Evolutionary conservation across 768 basidiomycete genomes (phyloP).

Genomic region (Panaeolus cyanescens): DNA sequence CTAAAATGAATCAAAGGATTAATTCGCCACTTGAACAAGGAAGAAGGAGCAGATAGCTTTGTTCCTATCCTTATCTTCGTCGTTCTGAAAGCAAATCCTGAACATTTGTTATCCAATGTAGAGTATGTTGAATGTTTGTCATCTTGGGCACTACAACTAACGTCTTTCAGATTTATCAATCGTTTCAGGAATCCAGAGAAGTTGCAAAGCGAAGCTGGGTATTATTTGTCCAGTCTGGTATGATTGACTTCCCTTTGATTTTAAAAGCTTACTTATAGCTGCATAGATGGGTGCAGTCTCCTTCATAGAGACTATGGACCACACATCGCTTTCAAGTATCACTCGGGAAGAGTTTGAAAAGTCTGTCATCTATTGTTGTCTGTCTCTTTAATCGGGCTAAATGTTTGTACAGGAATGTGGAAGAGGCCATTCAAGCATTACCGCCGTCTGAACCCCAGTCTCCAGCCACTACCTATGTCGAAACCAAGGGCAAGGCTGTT

Average conservation of each 20-base stretch:
- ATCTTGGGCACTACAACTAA: background rate
- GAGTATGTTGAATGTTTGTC: slow-evolving; percentile 57
- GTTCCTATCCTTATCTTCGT: slow-evolving; percentile 94
- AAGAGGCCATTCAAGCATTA: slow-evolving; percentile 51
- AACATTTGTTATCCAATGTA: slow-evolving; percentile 91
- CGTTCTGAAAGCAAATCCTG: slow-evolving; percentile 92
- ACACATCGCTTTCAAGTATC: slow-evolving; percentile 91
- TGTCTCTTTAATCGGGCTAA: background rate
- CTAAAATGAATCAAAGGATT: slow-evolving; percentile 53
- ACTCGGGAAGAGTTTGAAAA: slow-evolving; percentile 91
- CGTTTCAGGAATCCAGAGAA: slow-evolving; percentile 90
- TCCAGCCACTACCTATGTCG: slow-evolving; percentile 31
- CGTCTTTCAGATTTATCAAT: slow-evolving; percentile 77
- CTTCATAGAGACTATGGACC: slow-evolving; percentile 98
- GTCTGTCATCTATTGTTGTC: slow-evolving; percentile 33
- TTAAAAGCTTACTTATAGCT: background rate
- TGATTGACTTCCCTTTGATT: slow-evolving; percentile 21
- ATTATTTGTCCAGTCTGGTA: slow-evolving; percentile 95
- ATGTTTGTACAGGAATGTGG: slow-evolving; percentile 44
- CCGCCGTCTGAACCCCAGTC: slow-evolving; percentile 44
- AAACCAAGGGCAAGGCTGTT: slow-evolving; percentile 17
- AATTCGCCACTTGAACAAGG: slow-evolving; percentile 81
- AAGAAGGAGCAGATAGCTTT: slow-evolving; percentile 93
- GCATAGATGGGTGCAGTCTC: slow-evolving; percentile 91
- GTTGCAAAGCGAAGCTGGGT: slow-evolving; percentile 93